A percentile compares a stretch with the other conserved stretches of the same genome.
These are phyloP conservation scores for Parasarocladium wereldwijsianum DNA, from an alignment of 2,329 filamentous ascomycete genomes.

Conservation along the genomic window DNA sequence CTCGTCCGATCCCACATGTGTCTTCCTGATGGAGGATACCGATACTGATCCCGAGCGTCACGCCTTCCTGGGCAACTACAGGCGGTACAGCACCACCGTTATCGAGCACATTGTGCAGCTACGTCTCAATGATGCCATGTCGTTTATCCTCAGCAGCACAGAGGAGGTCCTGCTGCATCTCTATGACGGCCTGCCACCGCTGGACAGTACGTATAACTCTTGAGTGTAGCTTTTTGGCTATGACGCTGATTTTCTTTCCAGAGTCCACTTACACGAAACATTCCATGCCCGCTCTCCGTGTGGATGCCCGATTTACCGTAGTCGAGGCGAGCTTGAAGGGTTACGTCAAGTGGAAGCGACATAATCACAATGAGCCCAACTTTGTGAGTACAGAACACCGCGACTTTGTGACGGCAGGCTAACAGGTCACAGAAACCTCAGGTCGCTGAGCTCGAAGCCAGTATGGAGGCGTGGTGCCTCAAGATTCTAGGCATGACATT, in stretches of 20 bases:
- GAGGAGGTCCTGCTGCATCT: slow-evolving; percentile 60
- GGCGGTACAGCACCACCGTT: slow-evolving; percentile 74
- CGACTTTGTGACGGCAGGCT: slow-evolving; percentile 7
- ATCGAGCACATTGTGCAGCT: slow-evolving; percentile 77
- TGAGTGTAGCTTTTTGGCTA: slow-evolving; percentile 3
- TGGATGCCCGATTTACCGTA: slow-evolving; percentile 81
- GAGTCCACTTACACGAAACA: slow-evolving; percentile 50
- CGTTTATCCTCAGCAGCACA: slow-evolving; percentile 71
- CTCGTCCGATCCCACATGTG: slow-evolving; percentile 60
- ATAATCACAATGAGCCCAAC: slow-evolving; percentile 11
- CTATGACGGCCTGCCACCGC: slow-evolving; percentile 53
- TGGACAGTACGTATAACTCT: slow-evolving; percentile 38
- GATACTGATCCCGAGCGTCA: slow-evolving; percentile 90
- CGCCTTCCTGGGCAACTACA: slow-evolving; percentile 89
- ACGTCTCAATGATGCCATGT: slow-evolving; percentile 71
- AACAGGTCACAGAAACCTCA: slow-evolving; percentile 27
- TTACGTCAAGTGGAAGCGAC: slow-evolving; percentile 60
- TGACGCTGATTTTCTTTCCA: slow-evolving; percentile 8
- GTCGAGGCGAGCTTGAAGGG: slow-evolving; percentile 82
- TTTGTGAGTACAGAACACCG: slow-evolving; percentile 10
- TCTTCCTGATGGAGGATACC: slow-evolving; percentile 83
- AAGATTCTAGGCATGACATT: slow-evolving; percentile 56
- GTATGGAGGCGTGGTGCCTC: slow-evolving; percentile 58
- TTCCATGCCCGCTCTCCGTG: slow-evolving; percentile 57
- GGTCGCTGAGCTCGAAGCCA: slow-evolving; percentile 42